phyloP scores from a whole-genome alignment of 164 flowering plant genomes.

The Piper longum region DNA sequence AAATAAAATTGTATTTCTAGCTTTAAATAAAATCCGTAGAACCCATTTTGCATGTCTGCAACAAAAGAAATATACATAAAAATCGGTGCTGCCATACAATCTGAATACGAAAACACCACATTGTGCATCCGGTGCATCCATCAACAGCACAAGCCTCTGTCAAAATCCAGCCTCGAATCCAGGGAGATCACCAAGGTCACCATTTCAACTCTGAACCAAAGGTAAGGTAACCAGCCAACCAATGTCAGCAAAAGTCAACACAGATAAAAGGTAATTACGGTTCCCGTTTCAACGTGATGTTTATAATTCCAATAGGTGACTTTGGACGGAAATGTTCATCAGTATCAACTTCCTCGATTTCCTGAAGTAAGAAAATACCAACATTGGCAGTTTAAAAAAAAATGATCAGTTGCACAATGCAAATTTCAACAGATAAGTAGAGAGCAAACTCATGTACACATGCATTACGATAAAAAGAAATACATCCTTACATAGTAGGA shows the following conservation, averaged over 20 bases:
- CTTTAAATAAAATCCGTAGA: not conserved
- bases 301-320: constrained; percentile 45
- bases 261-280: constrained; percentile 11
- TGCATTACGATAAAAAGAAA: too few species aligned
- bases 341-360: constrained; percentile 96
- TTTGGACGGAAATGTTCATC: constrained; percentile 89
- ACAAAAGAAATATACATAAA: not conserved
- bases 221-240: not conserved
- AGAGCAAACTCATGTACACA: too few species aligned
- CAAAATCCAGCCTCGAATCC: not conserved
- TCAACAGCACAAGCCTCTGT: constrained; percentile 2
- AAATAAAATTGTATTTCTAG: not conserved
- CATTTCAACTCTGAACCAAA: not conserved
- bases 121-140: not conserved
- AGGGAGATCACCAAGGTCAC: not conserved
- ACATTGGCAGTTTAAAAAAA: not conserved
- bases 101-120: not conserved
- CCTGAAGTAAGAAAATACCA: constrained; percentile 26
- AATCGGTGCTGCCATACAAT: not conserved
- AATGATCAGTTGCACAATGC: too few species aligned
- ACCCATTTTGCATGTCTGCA: not conserved
- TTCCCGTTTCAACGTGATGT: constrained; percentile 39
- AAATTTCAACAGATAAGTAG: too few species aligned
- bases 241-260: not conserved
- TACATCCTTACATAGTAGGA: too few species aligned